These are phyloP conservation scores for Phytophthora lateralis DNA, from an alignment of 352 stramenopile genomes.

Conservation along the genomic window DNA sequence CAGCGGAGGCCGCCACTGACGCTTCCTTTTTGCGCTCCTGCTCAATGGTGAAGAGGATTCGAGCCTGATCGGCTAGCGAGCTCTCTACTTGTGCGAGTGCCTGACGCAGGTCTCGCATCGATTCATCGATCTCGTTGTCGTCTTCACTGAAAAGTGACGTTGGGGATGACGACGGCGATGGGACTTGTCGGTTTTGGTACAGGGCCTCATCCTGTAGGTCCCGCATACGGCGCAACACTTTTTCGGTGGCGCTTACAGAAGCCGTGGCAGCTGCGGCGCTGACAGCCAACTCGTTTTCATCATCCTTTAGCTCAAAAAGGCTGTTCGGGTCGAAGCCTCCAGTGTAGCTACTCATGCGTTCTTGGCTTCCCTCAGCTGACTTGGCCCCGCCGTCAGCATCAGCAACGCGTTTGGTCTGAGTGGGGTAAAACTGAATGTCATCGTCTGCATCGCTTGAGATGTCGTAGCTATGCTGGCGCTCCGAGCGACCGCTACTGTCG, in stretches of 20 bases:
- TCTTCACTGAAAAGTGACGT: conserved; percentile 32
- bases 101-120: conserved; percentile 33
- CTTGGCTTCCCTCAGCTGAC: conserved; percentile 11
- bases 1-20: not conserved
- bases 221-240: conserved; percentile 30
- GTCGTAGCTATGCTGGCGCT: conserved; percentile 14
- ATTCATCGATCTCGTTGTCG: conserved; percentile 23
- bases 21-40: conserved; percentile 43
- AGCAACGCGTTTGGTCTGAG: conserved; percentile 16
- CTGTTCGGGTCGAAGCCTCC: conserved; percentile 38
- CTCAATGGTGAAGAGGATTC: conserved; percentile 53
- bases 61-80: conserved; percentile 59
- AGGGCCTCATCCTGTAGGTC: conserved; percentile 37
- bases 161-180: conserved; percentile 29
- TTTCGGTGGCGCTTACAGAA: conserved; percentile 26
- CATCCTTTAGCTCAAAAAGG: conserved; percentile 47
- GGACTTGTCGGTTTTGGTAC: conserved; percentile 30
- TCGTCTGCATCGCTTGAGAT: conserved; percentile 35
- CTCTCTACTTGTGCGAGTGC: conserved; percentile 54
- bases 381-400: conserved; percentile 18
- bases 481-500: conserved; percentile 21
- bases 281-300: conserved; percentile 23
- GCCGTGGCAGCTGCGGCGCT: conserved; percentile 18
- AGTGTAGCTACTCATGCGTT: conserved; percentile 24
- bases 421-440: conserved; percentile 56